Evolutionary conservation across 1,284 basidiomycete genomes (phyloP).

Genomic region (Schizophyllum amplum): DNA sequence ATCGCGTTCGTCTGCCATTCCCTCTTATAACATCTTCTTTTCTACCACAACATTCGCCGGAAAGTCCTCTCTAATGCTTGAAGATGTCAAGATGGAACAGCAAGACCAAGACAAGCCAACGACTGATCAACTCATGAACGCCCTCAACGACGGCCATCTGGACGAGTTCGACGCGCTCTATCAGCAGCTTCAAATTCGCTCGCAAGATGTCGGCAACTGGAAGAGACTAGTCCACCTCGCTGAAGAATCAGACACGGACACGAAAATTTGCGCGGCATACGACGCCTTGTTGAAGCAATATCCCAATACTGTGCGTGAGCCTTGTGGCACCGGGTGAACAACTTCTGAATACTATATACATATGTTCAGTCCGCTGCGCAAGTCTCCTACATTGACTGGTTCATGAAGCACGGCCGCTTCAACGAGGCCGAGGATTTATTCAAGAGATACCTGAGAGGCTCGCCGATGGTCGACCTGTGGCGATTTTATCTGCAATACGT

Average conservation of each 20-base stretch:
- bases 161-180: conserved; percentile 10
- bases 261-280: conserved; percentile 59
- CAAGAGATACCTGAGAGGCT: conserved; percentile 72
- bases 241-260: neutral
- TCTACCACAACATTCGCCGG: neutral
- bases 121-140: neutral
- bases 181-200: conserved; percentile 9
- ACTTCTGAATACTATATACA: conserved; percentile 1
- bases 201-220: neutral
- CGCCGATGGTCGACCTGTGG: conserved; percentile 83
- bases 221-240: neutral
- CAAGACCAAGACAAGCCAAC: neutral
- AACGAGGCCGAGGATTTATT: conserved; percentile 73
- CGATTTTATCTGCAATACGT: conserved; percentile 81
- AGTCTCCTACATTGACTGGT: conserved; percentile 79
- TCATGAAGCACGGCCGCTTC: conserved; percentile 57
- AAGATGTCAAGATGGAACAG: neutral
- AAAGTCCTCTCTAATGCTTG: neutral
- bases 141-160: neutral
- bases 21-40: neutral
- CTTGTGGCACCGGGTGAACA: conserved; percentile 6
- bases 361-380: conserved; percentile 61
- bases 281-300: conserved; percentile 70
- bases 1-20: neutral
- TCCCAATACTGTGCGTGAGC: conserved; percentile 63